Percentiles rank a stretch among this genome's conserved stretches.
Conservation (phyloP, 2,329 filamentous ascomycete genomes). For the Xylariales sp. region DNA sequence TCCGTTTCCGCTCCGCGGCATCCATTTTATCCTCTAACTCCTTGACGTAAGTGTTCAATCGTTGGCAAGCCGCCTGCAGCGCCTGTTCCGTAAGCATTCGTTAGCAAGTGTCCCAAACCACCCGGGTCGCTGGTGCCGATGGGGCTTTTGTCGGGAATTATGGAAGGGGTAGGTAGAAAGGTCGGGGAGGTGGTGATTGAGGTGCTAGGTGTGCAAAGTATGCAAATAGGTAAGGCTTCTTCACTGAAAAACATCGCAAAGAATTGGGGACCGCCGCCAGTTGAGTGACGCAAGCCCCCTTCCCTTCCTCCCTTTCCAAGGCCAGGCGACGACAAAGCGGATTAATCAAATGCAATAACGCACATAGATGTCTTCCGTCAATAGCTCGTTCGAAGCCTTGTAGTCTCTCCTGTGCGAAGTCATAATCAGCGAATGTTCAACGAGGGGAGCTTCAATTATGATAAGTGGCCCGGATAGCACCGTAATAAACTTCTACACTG, state of each 20-base stretch:
- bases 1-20: conserved; percentile 73
- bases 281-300: conserved; percentile 26
- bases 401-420: conserved; percentile 74
- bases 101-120: conserved; percentile 27
- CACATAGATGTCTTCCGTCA: conserved; percentile 97
- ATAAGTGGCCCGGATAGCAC: not conserved
- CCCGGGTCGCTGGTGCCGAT: conserved; percentile 15
- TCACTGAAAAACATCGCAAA: conserved; percentile 42
- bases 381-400: conserved; percentile 89
- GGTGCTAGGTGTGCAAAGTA: conserved; percentile 20
- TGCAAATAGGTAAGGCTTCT: conserved; percentile 38
- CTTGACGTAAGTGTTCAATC: conserved; percentile 85
- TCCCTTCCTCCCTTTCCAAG: conserved; percentile 28
- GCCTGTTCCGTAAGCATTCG: conserved; percentile 64
- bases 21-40: conserved; percentile 84
- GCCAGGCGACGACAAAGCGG: conserved; percentile 40
- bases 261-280: conserved; percentile 34
- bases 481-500: not conserved
- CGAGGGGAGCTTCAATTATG: not conserved
- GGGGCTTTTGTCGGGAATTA: conserved; percentile 1
- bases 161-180: not conserved
- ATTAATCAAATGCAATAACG: conserved; percentile 62
- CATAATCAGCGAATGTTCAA: conserved; percentile 37
- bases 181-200: not conserved
- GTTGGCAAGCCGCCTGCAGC: conserved; percentile 86